phyloP scores from a whole-genome alignment of 1,284 basidiomycete species.

The Tylopilus orsonianus region DNA sequence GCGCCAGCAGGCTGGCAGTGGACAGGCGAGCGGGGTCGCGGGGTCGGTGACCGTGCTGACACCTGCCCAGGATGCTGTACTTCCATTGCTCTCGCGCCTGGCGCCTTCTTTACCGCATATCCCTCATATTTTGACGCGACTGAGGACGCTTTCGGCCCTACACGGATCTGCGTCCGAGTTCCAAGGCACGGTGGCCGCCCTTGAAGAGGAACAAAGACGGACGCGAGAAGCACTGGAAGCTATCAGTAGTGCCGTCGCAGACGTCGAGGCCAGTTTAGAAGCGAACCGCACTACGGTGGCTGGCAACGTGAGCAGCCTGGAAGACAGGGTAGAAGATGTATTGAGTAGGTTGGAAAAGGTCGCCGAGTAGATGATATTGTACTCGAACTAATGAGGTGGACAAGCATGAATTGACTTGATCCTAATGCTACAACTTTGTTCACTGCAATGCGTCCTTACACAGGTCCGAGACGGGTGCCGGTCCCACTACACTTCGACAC shows the following conservation, averaged over 20 bases:
- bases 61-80: constrained; percentile 60
- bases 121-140: constrained; percentile 85
- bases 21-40: constrained; percentile 31
- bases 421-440: background rate
- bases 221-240: constrained; percentile 65
- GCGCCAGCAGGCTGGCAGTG: constrained; percentile 39
- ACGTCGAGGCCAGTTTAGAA: constrained; percentile 74
- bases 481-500: constrained; percentile 17
- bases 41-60: constrained; percentile 40
- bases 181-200: constrained; percentile 62
- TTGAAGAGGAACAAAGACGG: constrained; percentile 72
- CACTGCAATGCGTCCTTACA: background rate
- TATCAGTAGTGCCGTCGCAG: constrained; percentile 64
- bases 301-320: constrained; percentile 70
- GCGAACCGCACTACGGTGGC: constrained; percentile 75
- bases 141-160: constrained; percentile 80
- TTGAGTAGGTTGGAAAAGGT: constrained; percentile 29
- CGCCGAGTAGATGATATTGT: constrained; percentile 11
- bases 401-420: constrained; percentile 1
- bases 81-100: constrained; percentile 80
- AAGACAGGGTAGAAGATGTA: constrained; percentile 31
- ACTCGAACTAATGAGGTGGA: background rate
- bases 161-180: constrained; percentile 84
- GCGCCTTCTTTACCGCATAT: constrained; percentile 88
- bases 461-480: too few species aligned